These are phyloP conservation scores for Crithidia thermophila DNA, from an alignment of 208 protist species.

Conservation along the genomic window DNA sequence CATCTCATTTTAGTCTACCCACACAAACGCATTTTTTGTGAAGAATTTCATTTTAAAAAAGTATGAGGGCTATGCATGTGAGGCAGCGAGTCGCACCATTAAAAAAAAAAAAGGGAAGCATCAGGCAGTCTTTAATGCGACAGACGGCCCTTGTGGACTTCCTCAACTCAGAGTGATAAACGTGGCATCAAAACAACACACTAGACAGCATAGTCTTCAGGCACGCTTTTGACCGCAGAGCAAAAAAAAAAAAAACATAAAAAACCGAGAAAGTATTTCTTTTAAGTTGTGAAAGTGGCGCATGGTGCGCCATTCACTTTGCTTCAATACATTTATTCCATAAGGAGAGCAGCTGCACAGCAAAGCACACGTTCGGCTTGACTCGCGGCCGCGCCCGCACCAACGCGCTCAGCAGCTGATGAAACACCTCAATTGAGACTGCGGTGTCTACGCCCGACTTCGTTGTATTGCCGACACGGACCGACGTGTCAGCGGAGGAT, in stretches of 20 bases:
- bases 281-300: not conserved
- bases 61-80: no score
- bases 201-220: no score
- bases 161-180: no score
- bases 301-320: not conserved
- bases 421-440: conserved; percentile 7
- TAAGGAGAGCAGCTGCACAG: conserved; percentile 55
- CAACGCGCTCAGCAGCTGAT: conserved; percentile 43
- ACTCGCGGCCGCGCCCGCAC: conserved; percentile 48
- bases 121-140: no score
- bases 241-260: not conserved
- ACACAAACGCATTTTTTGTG: no score
- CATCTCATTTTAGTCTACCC: no score
- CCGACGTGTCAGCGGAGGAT: not conserved
- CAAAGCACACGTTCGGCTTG: conserved; percentile 73
- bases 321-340: conserved; percentile 32
- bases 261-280: not conserved
- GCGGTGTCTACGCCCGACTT: not conserved
- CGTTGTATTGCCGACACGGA: not conserved
- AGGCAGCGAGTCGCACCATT: not conserved
- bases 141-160: no score
- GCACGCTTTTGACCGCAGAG: no score
- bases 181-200: no score
- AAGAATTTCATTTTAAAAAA: no score
- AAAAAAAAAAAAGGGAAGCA: not conserved